phyloP scores from a whole-genome alignment of 352 stramenopile species.

The Phytophthora kernoviae region DNA sequence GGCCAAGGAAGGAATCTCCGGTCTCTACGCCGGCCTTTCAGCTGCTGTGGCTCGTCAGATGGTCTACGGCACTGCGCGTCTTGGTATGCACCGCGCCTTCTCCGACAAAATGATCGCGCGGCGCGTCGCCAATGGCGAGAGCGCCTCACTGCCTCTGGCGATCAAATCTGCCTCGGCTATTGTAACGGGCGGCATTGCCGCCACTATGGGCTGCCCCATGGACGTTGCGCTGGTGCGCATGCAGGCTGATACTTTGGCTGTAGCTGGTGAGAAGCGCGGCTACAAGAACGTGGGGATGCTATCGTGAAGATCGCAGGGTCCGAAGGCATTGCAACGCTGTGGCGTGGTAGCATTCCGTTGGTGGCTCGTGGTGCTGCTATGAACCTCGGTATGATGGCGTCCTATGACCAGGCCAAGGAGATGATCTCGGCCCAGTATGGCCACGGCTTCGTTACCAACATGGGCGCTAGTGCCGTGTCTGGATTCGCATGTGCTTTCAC shows the following conservation, averaged over 20 bases:
- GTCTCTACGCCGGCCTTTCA: conserved; percentile 86
- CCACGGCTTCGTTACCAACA: conserved; percentile 89
- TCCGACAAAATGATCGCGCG: conserved; percentile 79
- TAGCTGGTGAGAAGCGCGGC: conserved; percentile 90
- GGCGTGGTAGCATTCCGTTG: conserved; percentile 90
- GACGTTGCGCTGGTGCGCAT: conserved; percentile 98
- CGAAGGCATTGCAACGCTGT: conserved; percentile 91
- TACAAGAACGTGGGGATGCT: conserved; percentile 99
- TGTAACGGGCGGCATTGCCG: conserved; percentile 86
- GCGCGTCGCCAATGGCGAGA: conserved; percentile 73
- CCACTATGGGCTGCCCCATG: conserved; percentile 98
- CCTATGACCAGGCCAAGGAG: conserved; percentile 99
- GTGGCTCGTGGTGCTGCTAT: conserved; percentile 97
- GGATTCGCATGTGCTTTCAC: conserved; percentile 98
- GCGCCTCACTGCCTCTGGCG: conserved; percentile 65
- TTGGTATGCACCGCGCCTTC: conserved; percentile 86
- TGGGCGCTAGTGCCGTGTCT: conserved; percentile 93
- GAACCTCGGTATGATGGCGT: conserved; percentile 99
- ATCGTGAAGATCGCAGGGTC: conserved; percentile 88
- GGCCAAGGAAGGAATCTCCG: conserved; percentile 76
- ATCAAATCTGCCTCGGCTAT: conserved; percentile 82
- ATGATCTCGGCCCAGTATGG: conserved; percentile 72
- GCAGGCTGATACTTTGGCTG: conserved; percentile 96
- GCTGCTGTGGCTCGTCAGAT: conserved; percentile 84
- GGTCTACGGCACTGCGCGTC: conserved; percentile 84